Conservation (phyloP, 2,329 filamentous ascomycete genomes). For the Volutella citrinella region DNA sequence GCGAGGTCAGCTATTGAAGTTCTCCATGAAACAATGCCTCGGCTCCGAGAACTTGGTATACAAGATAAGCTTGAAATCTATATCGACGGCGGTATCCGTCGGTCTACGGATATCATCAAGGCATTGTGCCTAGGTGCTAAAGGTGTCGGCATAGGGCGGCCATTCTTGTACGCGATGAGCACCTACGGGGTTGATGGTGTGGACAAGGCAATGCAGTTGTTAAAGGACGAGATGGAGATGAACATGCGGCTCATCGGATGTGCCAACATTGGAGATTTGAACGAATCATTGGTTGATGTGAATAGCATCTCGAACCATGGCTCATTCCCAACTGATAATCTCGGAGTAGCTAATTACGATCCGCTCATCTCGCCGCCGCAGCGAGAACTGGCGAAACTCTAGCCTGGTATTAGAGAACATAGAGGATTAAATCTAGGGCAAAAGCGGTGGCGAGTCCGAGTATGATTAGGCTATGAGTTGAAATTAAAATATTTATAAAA, state of each 20-base stretch:
- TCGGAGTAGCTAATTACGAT: no score
- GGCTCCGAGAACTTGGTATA: constrained; percentile 68
- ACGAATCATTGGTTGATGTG: no score
- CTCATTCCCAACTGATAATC: no score
- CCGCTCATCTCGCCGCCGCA: no score
- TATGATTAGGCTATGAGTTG: no score
- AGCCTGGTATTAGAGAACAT: no score
- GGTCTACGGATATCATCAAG: constrained; percentile 91
- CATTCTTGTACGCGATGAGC: constrained; percentile 93
- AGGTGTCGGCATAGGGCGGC: constrained; percentile 88
- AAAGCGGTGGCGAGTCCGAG: no score
- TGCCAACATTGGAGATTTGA: constrained; percentile 67
- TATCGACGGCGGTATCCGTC: constrained; percentile 83
- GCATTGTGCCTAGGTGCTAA: constrained; percentile 86
- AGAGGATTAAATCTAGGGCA: no score
- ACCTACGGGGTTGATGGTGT: constrained; percentile 84
- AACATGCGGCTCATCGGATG: constrained; percentile 92
- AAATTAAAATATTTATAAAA: no score
- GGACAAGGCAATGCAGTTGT: constrained; percentile 84
- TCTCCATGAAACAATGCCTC: constrained; percentile 86
- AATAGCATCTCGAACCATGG: no score
- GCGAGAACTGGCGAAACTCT: no score
- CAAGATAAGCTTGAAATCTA: constrained; percentile 78
- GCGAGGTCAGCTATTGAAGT: constrained; percentile 84
- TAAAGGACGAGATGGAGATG: constrained; percentile 97